phyloP scores from a whole-genome alignment of 306 rosid genomes.

The Cotoneaster glaucophyllus region DNA sequence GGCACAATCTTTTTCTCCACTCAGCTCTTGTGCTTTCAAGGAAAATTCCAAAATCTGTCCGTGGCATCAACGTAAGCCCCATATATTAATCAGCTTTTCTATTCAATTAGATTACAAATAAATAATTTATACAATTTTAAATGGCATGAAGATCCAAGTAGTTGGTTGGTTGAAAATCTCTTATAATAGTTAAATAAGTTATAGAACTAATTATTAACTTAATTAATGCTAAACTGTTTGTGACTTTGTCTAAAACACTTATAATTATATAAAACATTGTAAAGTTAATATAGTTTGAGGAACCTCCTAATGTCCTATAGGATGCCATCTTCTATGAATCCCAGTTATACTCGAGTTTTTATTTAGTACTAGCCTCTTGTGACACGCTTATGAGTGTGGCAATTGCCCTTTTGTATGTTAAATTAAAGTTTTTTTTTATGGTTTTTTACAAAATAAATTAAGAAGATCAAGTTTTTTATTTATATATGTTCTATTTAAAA shows the following conservation, averaged over 20 bases:
- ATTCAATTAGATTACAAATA: background rate
- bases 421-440: too few species aligned
- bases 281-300: too few species aligned
- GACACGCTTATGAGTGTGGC: fast-evolving
- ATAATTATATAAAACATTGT: too few species aligned
- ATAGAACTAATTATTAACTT: background rate
- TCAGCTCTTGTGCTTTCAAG: conserved; percentile 93
- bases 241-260: background rate
- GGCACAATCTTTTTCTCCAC: conserved; percentile 90
- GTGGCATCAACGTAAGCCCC: conserved; percentile 64
- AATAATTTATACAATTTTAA: background rate
- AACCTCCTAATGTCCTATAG: too few species aligned
- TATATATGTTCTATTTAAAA: too few species aligned
- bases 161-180: background rate
- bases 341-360: background rate
- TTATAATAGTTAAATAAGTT: background rate
- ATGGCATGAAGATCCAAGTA: background rate
- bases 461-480: too few species aligned
- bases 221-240: background rate
- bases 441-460: too few species aligned
- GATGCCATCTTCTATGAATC: background rate
- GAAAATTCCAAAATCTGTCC: conserved; percentile 58
- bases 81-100: background rate
- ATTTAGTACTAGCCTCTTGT: too few species aligned
- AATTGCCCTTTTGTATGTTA: too few species aligned